Percentiles rank a stretch among this genome's conserved stretches.
Conservation (phyloP, 73 alveolate species). For the Symbiodinium natans region DNA sequence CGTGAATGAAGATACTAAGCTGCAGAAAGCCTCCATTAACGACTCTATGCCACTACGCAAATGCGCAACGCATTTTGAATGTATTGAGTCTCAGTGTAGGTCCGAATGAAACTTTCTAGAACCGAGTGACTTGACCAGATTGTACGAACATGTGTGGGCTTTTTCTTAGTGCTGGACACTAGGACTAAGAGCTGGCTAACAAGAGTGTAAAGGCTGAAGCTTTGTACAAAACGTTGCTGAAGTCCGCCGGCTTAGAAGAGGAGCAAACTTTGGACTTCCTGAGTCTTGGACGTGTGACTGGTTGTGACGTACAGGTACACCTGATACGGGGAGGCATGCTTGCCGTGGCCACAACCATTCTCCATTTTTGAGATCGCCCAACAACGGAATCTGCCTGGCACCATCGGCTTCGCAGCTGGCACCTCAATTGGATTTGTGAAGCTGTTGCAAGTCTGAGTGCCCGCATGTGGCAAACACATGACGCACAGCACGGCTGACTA, state of each 20-base stretch:
- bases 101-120: too few species aligned
- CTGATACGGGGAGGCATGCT: background rate
- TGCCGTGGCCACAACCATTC: too few species aligned
- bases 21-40: too few species aligned
- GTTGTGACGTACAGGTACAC: background rate
- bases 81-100: too few species aligned
- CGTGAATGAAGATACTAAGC: background rate
- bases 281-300: background rate
- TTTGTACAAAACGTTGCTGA: background rate
- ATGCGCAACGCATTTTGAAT: too few species aligned
- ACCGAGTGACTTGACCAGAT: too few species aligned
- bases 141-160: background rate
- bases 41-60: too few species aligned
- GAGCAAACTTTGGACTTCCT: background rate
- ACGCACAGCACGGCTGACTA: too few species aligned
- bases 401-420: conserved; percentile 8
- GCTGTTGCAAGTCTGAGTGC: background rate
- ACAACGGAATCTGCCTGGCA: background rate
- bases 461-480: background rate
- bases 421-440: background rate
- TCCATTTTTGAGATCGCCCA: too few species aligned
- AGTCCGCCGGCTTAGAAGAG: background rate
- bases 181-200: background rate
- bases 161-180: background rate
- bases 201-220: background rate